These are phyloP conservation scores for Brassica cretica DNA, from an alignment of 345 rosid genomes.

Conservation along the genomic window DNA sequence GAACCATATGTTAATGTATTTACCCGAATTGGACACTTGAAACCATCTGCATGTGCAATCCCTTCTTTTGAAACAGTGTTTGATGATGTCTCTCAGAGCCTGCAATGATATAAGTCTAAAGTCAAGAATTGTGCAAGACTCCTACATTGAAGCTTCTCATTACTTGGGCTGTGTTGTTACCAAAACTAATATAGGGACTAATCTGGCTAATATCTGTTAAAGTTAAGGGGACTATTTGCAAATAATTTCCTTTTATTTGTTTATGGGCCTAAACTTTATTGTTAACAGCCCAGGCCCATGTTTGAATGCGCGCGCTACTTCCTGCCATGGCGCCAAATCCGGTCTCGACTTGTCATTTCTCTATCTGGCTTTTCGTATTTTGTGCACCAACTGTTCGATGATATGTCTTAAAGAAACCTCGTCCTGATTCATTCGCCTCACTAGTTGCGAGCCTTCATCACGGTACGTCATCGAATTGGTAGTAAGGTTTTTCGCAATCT, in stretches of 20 bases:
- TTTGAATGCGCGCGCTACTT: slow-evolving; percentile 28
- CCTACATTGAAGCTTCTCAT: neutral
- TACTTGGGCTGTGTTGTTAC: neutral
- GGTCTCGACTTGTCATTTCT: neutral
- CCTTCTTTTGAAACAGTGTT: neutral
- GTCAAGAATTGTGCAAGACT: neutral
- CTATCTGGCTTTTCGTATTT: neutral
- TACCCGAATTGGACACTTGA: neutral
- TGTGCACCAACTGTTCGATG: slow-evolving; percentile 32
- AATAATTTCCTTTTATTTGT: neutral
- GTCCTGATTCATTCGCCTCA: slow-evolving; percentile 5
- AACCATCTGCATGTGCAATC: neutral
- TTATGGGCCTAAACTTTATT: neutral
- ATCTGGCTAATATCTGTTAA: neutral
- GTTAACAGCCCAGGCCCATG: slow-evolving; percentile 19
- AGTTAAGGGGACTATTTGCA: neutral
- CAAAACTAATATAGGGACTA: neutral
- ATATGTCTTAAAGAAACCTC: slow-evolving; percentile 8
- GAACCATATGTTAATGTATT: neutral
- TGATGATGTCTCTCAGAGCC: neutral
- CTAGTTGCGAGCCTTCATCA: neutral
- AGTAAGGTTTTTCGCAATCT: slow-evolving; percentile 7
- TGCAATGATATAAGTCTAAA: neutral
- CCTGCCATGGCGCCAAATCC: slow-evolving; percentile 9
- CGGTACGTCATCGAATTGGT: neutral